A percentile compares a stretch with the other conserved stretches of the same genome.
phyloP scores from a whole-genome alignment of 768 basidiomycete species.

The Pulveroboletus frians region DNA sequence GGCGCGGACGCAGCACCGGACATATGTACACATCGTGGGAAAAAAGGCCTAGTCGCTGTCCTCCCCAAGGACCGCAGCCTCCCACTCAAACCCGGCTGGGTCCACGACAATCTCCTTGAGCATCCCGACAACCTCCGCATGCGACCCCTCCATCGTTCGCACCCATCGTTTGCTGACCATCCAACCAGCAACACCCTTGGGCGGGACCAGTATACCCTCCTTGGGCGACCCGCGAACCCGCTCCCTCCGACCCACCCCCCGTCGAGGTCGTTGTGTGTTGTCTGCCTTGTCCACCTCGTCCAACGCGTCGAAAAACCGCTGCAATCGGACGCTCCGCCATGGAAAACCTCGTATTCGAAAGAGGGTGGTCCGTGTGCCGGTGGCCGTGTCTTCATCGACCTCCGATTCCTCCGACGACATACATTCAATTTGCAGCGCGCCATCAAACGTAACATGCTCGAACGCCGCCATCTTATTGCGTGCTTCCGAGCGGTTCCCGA shows the following conservation, averaged over 20 bases:
- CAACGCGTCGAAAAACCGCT: slow-evolving; percentile 54
- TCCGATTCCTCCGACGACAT: slow-evolving; percentile 81
- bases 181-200: slow-evolving; percentile 61
- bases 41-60: slow-evolving; percentile 40
- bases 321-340: slow-evolving; percentile 66
- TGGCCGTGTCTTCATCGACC: slow-evolving; percentile 36
- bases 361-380: slow-evolving; percentile 30
- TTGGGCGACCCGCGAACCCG: slow-evolving; percentile 52
- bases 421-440: slow-evolving; percentile 66
- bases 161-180: slow-evolving; percentile 74
- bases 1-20: background rate
- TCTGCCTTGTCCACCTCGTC: slow-evolving; percentile 53
- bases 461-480: slow-evolving; percentile 50
- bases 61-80: slow-evolving; percentile 47
- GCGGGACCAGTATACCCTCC: slow-evolving; percentile 55
- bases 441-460: slow-evolving; percentile 62
- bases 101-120: slow-evolving; percentile 45
- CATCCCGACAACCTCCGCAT: slow-evolving; percentile 43
- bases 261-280: slow-evolving; percentile 45
- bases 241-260: slow-evolving; percentile 52
- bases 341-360: slow-evolving; percentile 54
- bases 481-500: slow-evolving; percentile 56
- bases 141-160: slow-evolving; percentile 33
- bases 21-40: slow-evolving; percentile 12
- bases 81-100: slow-evolving; percentile 45